Conservation (phyloP, 139 green algal genomes). For the Axilococcus clingmanii region DNA sequence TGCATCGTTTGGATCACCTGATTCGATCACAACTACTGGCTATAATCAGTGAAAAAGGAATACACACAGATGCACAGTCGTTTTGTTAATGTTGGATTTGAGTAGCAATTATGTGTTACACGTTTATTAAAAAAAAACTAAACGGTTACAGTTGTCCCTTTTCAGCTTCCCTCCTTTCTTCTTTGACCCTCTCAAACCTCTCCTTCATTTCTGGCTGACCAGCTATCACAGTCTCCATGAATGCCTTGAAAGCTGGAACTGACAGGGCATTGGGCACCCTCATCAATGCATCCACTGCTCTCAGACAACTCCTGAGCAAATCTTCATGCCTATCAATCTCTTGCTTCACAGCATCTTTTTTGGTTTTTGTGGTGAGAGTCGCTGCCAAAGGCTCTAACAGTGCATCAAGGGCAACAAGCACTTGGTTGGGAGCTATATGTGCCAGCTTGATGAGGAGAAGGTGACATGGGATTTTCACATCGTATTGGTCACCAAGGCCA, state of each 20-base stretch:
- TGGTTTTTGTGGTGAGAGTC: constrained; percentile 76
- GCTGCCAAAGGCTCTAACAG: constrained; percentile 77
- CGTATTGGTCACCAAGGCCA: constrained; percentile 64
- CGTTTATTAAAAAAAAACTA: neutral
- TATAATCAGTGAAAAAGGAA: constrained; percentile 58
- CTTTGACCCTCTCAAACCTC: constrained; percentile 29
- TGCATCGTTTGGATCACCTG: constrained; percentile 59
- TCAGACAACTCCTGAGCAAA: constrained; percentile 81
- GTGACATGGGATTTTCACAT: constrained; percentile 82
- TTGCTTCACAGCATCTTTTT: constrained; percentile 93
- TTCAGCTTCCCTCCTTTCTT: constrained; percentile 42
- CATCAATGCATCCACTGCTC: constrained; percentile 65
- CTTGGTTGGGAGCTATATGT: constrained; percentile 30
- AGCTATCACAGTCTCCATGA: constrained; percentile 45
- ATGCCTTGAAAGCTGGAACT: constrained; percentile 46
- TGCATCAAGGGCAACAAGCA: constrained; percentile 43
- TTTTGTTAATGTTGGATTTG: neutral
- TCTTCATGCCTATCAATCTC: constrained; percentile 96
- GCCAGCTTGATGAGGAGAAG: constrained; percentile 68
- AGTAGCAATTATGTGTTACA: neutral
- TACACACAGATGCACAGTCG: too few species aligned
- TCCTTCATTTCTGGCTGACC: constrained; percentile 22
- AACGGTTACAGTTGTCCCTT: neutral
- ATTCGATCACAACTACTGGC: constrained; percentile 83
- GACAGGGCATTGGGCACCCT: constrained; percentile 37